phyloP scores from a whole-genome alignment of 352 stramenopile species.

The Phytophthora meadii region DNA sequence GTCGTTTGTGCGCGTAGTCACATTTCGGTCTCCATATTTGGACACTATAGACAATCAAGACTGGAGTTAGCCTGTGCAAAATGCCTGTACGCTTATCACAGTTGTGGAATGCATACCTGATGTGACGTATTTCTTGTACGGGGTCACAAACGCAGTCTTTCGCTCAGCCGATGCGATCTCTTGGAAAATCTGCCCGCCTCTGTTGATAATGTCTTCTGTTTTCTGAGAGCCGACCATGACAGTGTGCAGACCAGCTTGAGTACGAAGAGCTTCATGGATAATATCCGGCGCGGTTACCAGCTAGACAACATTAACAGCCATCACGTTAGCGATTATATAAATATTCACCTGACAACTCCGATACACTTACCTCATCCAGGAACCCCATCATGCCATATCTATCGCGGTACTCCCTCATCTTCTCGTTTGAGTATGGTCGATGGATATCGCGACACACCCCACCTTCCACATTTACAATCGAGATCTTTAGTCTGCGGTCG shows the following conservation, averaged over 20 bases:
- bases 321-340: neutral
- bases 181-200: constrained; percentile 67
- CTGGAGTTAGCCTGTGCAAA: too few species aligned
- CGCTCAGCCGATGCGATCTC: constrained; percentile 59
- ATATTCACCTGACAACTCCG: neutral
- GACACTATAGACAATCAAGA: constrained; percentile 48
- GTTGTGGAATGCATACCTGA: constrained; percentile 45
- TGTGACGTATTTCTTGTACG: constrained; percentile 88
- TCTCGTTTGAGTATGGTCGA: constrained; percentile 64
- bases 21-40: constrained; percentile 85
- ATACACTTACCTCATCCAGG: constrained; percentile 69
- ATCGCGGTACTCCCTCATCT: constrained; percentile 57
- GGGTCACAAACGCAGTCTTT: constrained; percentile 82
- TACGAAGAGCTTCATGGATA: constrained; percentile 80
- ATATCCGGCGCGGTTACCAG: constrained; percentile 83
- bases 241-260: constrained; percentile 76
- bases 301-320: constrained; percentile 28
- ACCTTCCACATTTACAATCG: constrained; percentile 74
- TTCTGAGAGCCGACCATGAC: constrained; percentile 76
- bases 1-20: constrained; percentile 88
- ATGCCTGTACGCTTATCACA: too few species aligned
- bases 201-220: constrained; percentile 85
- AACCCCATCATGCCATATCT: constrained; percentile 80
- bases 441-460: constrained; percentile 54
- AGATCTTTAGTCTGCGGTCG: constrained; percentile 62